Evolutionary conservation across 345 rosid genomes (phyloP).

Genomic region (Fremontodendron californicum): DNA sequence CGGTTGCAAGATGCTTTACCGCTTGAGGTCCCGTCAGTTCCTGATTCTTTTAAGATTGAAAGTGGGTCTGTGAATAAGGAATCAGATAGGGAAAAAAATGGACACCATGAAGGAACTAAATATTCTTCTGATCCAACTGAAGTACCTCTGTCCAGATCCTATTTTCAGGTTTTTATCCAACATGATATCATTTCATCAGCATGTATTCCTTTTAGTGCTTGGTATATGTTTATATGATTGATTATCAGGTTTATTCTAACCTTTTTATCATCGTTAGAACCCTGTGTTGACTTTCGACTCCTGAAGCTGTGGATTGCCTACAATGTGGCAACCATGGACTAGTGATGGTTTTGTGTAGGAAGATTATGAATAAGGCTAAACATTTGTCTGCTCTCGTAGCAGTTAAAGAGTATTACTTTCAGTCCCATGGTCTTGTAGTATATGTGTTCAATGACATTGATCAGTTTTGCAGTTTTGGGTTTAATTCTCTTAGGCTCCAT

Average conservation of each 20-base stretch:
- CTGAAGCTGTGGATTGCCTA: neutral
- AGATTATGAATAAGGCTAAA: neutral
- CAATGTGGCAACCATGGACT: neutral
- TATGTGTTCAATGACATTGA: neutral
- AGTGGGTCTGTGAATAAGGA: conserved; percentile 38
- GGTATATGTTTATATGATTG: neutral
- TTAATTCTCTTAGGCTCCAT: neutral
- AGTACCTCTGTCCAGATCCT: conserved; percentile 50
- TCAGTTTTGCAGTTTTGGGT: neutral
- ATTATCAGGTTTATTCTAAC: neutral
- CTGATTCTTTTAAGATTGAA: conserved; percentile 32
- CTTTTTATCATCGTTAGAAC: neutral
- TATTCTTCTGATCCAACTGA: conserved; percentile 40
- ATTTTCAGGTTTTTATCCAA: conserved; percentile 55
- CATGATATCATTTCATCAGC: neutral
- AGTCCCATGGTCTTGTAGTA: neutral
- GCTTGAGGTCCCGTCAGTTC: conserved; percentile 36
- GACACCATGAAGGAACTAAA: conserved; percentile 32
- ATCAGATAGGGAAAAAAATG: conserved; percentile 41
- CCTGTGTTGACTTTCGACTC: neutral
- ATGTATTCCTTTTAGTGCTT: conserved; percentile 4
- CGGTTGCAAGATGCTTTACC: conserved; percentile 56
- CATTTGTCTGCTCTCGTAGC: neutral
- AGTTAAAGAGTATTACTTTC: neutral
- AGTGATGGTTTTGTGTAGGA: neutral